These are phyloP conservation scores for Daedalea quercina DNA, from an alignment of 768 basidiomycete genomes.

Conservation along the genomic window DNA sequence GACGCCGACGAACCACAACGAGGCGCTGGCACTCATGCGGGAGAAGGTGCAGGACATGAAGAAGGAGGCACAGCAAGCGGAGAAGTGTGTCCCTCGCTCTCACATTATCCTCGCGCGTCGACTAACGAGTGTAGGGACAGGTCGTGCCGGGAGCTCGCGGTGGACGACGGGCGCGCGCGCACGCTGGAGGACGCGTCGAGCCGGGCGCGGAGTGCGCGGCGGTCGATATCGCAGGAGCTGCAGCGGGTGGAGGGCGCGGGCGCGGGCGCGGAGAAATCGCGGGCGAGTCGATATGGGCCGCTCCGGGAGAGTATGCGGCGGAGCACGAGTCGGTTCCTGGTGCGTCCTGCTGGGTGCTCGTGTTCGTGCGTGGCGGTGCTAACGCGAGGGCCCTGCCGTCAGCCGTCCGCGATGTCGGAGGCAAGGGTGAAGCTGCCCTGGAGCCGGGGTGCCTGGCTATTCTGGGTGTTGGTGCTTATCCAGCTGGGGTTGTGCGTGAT, in stretches of 20 bases:
- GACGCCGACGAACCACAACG: constrained; percentile 30
- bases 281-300: constrained; percentile 27
- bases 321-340: constrained; percentile 30
- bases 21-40: constrained; percentile 52
- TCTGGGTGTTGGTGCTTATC: constrained; percentile 29
- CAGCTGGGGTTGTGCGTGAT: constrained; percentile 41
- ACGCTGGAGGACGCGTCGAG: constrained; percentile 49
- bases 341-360: constrained; percentile 20
- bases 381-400: neutral
- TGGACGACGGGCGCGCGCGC: constrained; percentile 34
- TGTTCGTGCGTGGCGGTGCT: neutral
- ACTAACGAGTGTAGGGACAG: constrained; percentile 20
- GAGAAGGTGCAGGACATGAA: constrained; percentile 51
- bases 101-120: neutral
- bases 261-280: constrained; percentile 26
- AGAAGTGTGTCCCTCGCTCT: constrained; percentile 41
- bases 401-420: constrained; percentile 14
- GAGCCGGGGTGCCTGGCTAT: constrained; percentile 24
- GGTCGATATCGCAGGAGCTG: constrained; percentile 36
- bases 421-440: constrained; percentile 5
- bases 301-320: constrained; percentile 27
- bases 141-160: constrained; percentile 27
- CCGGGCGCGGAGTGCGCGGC: constrained; percentile 43
- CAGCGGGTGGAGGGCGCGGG: constrained; percentile 32
- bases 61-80: constrained; percentile 48